Conservation (phyloP, 768 basidiomycete species). For the Mycena filopes region DNA sequence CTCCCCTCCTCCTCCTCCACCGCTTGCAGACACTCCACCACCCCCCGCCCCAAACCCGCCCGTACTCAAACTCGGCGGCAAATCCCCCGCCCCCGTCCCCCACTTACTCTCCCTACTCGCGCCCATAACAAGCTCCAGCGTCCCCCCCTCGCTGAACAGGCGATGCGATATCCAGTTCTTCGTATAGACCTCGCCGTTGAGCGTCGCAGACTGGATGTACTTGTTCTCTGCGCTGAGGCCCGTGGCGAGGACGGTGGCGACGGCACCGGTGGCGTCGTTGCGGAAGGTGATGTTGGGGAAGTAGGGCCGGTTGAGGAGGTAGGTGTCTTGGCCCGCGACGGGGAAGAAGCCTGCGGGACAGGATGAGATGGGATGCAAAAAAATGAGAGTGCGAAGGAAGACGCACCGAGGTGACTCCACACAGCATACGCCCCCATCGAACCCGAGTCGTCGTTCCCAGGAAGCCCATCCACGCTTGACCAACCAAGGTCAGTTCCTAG, state of each 20-base stretch:
- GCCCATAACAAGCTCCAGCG: constrained; percentile 16
- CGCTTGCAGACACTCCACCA: too few species aligned
- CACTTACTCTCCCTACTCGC: constrained; percentile 2
- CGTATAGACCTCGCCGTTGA: constrained; percentile 21
- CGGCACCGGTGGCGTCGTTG: constrained; percentile 27
- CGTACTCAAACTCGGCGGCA: constrained; percentile 25
- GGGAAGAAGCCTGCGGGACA: constrained; percentile 35
- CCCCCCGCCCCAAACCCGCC: constrained; percentile 11
- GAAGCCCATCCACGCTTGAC: constrained; percentile 26
- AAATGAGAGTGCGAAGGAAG: too few species aligned
- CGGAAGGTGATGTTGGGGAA: constrained; percentile 31
- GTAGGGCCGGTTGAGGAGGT: constrained; percentile 33
- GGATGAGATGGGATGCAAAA: too few species aligned
- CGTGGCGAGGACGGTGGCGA: constrained; percentile 18
- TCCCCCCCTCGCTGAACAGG: constrained; percentile 12
- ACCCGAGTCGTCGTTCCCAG: constrained; percentile 30
- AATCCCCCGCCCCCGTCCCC: constrained; percentile 15
- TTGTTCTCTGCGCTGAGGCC: constrained; percentile 22
- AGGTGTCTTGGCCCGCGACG: constrained; percentile 31
- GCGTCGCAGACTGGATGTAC: constrained; percentile 29
- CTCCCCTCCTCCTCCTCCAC: too few species aligned
- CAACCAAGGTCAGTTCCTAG: too few species aligned
- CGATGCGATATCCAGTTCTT: constrained; percentile 25
- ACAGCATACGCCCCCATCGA: constrained; percentile 33
- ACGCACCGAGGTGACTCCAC: constrained; percentile 31